These are phyloP conservation scores for Flaveria ramosissima DNA, from an alignment of 129 eudicot genomes.

Conservation along the genomic window DNA sequence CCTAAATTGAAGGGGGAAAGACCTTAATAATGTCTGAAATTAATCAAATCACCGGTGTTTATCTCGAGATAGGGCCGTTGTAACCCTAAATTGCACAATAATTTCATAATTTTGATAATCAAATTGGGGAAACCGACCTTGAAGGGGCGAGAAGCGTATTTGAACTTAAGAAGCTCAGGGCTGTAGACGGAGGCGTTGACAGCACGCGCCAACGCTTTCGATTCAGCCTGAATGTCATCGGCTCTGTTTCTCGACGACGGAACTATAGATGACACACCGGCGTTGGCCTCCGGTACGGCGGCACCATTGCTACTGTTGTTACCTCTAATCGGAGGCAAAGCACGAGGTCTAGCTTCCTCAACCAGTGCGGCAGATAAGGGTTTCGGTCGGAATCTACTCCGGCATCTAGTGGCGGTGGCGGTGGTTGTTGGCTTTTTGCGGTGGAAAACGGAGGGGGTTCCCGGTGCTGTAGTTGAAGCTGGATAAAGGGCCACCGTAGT, in stretches of 20 bases:
- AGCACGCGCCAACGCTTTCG: slow-evolving; percentile 82
- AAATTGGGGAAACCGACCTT: slow-evolving; percentile 37
- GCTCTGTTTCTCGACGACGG: slow-evolving; percentile 51
- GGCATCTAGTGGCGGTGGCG: slow-evolving; percentile 17
- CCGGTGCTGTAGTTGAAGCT: slow-evolving; percentile 33
- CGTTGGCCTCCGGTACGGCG: slow-evolving; percentile 14
- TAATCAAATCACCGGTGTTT: background rate
- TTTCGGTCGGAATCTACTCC: slow-evolving; percentile 28
- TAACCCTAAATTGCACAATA: background rate
- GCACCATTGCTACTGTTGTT: slow-evolving; percentile 26
- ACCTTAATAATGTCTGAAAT: background rate
- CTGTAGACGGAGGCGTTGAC: slow-evolving; percentile 69
- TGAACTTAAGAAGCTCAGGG: slow-evolving; percentile 57
- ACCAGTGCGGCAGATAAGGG: slow-evolving; percentile 48
- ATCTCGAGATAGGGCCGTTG: too few species aligned
- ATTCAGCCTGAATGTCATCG: slow-evolving; percentile 91
- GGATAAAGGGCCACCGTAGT: slow-evolving; percentile 16
- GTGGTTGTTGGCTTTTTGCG: slow-evolving; percentile 22
- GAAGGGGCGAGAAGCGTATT: slow-evolving; percentile 76
- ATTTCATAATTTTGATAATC: background rate
- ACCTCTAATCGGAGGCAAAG: slow-evolving; percentile 40
- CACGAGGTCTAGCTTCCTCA: slow-evolving; percentile 54
- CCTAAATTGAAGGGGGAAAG: slow-evolving; percentile 31
- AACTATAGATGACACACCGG: slow-evolving; percentile 21
- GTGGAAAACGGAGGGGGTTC: slow-evolving; percentile 28